Evolutionary conservation across 805 yeast genomes (phyloP), one percentile per base, ranked within the genome.

Genomic region (Yarrowia porcina): DNA sequence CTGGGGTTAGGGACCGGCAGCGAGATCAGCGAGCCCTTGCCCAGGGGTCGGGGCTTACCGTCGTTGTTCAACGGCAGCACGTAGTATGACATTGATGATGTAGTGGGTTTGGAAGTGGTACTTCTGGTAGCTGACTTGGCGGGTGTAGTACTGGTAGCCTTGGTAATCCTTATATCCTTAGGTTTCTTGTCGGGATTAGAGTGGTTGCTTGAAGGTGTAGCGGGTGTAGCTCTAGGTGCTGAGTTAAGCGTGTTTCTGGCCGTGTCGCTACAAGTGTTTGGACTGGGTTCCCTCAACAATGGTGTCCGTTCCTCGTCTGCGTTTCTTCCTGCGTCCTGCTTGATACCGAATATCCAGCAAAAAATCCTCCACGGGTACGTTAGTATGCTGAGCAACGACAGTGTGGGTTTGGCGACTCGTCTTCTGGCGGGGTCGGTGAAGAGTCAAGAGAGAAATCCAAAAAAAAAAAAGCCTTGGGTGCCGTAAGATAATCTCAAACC

Each of bases 1-100:
- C 76, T 71, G 64, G 74, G 74, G 32, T 66, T 42, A 13, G 80
- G 80, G 33, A 73, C 70, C 20, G 81, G 80, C 59, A 77, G 70
- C n/a, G 68, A 64, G 36, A 77, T 68, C 54, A 76, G 71, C 52
- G 72, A 66, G 30, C 79, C 80, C 5, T 72, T 69, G 20, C 75
- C 73, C n/a, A 67, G 52, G 44, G 73, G 64, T 15, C 62, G 54
- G 20, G 76, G 76, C 21, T 50, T 63, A 18, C 74, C 77, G n/a
- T 61, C 32, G 27, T 66, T 67, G 32, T 66, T 66, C 52, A 74
- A 66, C 15, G 66, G 67, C 45, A 72, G 54, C 23, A 67, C 69
- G 52, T 57, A 60, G 39, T 39, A 39, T 3, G 18, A 56, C 61
- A 39, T 39, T 21, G n/a, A 15, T 9, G 47, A 4, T n/a, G 44